Evolutionary conservation across 2,329 filamentous ascomycete species (phyloP), one percentile per base, ranked within the genome.

Genomic region (Claviceps quebecensis): DNA sequence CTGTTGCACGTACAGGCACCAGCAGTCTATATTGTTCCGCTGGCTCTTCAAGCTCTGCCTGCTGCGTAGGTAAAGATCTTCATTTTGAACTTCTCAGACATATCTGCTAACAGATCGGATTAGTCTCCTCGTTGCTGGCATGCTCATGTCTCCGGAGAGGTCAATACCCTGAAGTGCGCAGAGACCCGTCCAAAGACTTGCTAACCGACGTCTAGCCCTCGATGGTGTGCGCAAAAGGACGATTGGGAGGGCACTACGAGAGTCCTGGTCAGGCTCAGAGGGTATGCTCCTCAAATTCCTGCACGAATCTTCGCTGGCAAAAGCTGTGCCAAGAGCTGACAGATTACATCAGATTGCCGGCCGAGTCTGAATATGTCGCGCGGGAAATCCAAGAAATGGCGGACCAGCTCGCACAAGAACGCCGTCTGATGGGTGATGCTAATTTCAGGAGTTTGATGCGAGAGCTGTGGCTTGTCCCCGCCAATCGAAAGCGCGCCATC

Each of bases 211-310:
- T 74, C 16, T 54, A 83, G 79, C 6, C 82, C 83, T 14, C 75
- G 83, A 56, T 86, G 78, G 76, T 74, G 83, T 23, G 83, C 82
- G 23, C 78, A 80, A 57, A 73, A 79, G 58, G 81, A 85, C 58
- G 74, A 81, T 56, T 85, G 81, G 81, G 82, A 86, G 54, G 70
- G 76, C 41, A 78, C 83, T 1, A 75, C 73, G 3, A 54, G 53
- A 0, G 74, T 80, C 17, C 72, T 87, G 6, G 70, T 75, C 19
- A 69, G 65, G 39, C 70, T 87, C 41, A 60, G 68, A 53, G 59
- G 61, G 67, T 69, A 56, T 17, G 34, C 7, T 26, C 19, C 4
- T 34, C 29, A 34, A 4, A 34, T 34, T 11, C 1, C 29, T 34
- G 29, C 29, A 34, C 29, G 29, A 34, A 11, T 11, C 29, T 34